Percentiles rank a stretch among this genome's conserved stretches.
Evolutionary conservation across 1,139 yeast genomes (phyloP).

Genomic region (Hyphopichia khmerensis): DNA sequence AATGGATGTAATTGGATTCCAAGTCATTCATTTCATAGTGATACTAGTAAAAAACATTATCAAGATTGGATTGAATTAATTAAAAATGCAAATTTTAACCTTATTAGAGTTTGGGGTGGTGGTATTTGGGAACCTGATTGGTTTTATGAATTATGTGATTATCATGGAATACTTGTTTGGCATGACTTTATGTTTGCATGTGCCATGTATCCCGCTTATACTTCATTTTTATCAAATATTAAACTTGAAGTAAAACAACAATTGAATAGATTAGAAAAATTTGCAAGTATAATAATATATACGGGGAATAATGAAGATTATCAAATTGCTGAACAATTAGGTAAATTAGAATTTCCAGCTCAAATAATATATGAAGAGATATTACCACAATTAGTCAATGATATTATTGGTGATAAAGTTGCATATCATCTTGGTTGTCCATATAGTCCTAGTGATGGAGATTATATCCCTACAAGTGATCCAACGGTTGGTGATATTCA

Average conservation of each 20-base stretch:
- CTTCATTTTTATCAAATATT: slow-evolving; percentile 28
- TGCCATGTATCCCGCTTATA: slow-evolving; percentile 44
- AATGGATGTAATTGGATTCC: slow-evolving; percentile 53
- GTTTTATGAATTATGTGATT: slow-evolving; percentile 44
- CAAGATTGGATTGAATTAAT: slow-evolving; percentile 29
- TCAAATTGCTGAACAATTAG: slow-evolving; percentile 36
- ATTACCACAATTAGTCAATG: slow-evolving; percentile 28
- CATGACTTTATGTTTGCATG: slow-evolving; percentile 57
- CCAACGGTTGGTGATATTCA: slow-evolving; percentile 43
- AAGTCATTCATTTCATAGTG: slow-evolving; percentile 37
- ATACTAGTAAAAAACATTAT: slow-evolving; percentile 30
- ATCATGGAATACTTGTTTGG: slow-evolving; percentile 45
- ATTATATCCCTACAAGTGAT: slow-evolving; percentile 16
- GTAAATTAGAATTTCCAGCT: slow-evolving; percentile 36
- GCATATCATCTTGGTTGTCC: slow-evolving; percentile 47
- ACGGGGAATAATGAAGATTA: slow-evolving; percentile 52
- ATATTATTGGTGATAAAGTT: slow-evolving; percentile 15
- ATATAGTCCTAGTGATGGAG: slow-evolving; percentile 19
- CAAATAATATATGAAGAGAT: slow-evolving; percentile 36
- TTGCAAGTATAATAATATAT: slow-evolving; percentile 31
- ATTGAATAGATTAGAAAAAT: slow-evolving; percentile 35
- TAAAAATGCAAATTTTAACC: slow-evolving; percentile 39
- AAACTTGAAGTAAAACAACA: slow-evolving; percentile 32
- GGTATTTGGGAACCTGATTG: slow-evolving; percentile 43
- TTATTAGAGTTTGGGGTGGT: slow-evolving; percentile 52